Conservation (phyloP, 2,329 filamentous ascomycete species). For the Zarea fungicola region DNA sequence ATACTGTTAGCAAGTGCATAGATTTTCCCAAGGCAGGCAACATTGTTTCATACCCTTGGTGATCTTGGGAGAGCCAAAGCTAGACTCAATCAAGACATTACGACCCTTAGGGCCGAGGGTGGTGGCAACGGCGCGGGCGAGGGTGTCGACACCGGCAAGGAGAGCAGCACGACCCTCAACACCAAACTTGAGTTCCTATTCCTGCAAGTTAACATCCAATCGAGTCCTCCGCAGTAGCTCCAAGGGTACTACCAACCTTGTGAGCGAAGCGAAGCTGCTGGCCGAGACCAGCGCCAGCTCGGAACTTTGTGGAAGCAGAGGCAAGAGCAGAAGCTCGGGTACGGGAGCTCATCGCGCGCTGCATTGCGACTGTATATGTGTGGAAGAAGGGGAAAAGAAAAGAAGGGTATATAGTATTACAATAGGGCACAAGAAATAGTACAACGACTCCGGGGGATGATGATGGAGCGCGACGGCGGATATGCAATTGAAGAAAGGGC, state of each 20-base stretch:
- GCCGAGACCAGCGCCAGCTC: slow-evolving; percentile 59
- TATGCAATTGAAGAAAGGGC: slow-evolving; percentile 16
- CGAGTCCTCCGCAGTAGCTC: not conserved
- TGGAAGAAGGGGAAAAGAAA: slow-evolving; percentile 25
- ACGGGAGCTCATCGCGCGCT: slow-evolving; percentile 84
- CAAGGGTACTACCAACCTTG: slow-evolving; percentile 61
- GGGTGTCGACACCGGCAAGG: slow-evolving; percentile 90
- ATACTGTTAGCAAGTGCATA: not conserved
- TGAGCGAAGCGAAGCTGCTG: slow-evolving; percentile 95
- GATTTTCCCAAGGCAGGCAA: not conserved
- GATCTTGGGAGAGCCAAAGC: slow-evolving; percentile 98
- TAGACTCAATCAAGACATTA: slow-evolving; percentile 97
- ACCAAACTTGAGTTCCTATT: slow-evolving; percentile 93
- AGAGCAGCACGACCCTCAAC: slow-evolving; percentile 88
- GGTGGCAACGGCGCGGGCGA: slow-evolving; percentile 91
- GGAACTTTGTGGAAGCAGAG: slow-evolving; percentile 60
- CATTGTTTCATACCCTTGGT: slow-evolving; percentile 79
- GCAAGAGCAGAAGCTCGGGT: slow-evolving; percentile 76
- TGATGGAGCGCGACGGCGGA: slow-evolving; percentile 12
- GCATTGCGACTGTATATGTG: slow-evolving; percentile 61
- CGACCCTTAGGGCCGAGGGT: slow-evolving; percentile 97
- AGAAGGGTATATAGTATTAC: slow-evolving; percentile 24
- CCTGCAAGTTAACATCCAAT: slow-evolving; percentile 13
- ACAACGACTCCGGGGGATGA: slow-evolving; percentile 8
- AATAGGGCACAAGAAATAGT: slow-evolving; percentile 17